Base-by-base conservation (phyloP, 208 protist species). In the Leishmania tropica region DNA sequence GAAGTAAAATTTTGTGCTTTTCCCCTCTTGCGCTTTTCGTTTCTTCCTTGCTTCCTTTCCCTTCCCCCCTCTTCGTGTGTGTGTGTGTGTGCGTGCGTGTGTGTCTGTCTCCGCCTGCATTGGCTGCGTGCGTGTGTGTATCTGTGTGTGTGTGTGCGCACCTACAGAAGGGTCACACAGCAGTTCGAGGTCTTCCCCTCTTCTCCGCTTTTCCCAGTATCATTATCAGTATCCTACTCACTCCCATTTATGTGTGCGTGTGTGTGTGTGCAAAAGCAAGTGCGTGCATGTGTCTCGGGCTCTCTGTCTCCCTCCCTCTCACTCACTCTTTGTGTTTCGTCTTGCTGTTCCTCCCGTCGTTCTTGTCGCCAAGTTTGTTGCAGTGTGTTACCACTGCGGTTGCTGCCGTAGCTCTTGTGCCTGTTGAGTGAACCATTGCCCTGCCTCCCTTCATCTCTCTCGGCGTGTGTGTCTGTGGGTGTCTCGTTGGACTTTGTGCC, bases 1-100 rank as follows among this genome's bases (percentile, higher is more conserved):
- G 62, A 68, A 31, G 62, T 40, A 37, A 68, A 40, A 31, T 71
- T 78, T 19, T 75, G 40, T 45, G 62, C 67, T 70, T 64, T 56
- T 75, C 45, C 80, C 45, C 45, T 82, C 45, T 19, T 82, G 45
- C 15, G 5, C 76, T 3, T 35, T 73, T 72, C 53, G 19, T 54
- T 78, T 80, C 2, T 81, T 48, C 56, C 4, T 76, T 71, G 11
- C 21, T 45, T 19, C 24, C 7, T 45, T 71, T 28, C 37, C 7
- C 37, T 71, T 40, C 24, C 24, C 11, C 15, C 21, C 53, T 67
- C 19, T 76, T 42, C 13, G 45, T 37, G 62, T 58, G 62, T 40
- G 17, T 70, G 64, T 70, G 8, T 5, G 11, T 45, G 64, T 45
- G 64, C 54, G 64, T 45, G 35, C 24, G 64, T 24, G 40, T 42